Evolutionary conservation across 352 stramenopile species (phyloP), one percentile per base, ranked within the genome.

Genomic region (Phytophthora chlamydospora): DNA sequence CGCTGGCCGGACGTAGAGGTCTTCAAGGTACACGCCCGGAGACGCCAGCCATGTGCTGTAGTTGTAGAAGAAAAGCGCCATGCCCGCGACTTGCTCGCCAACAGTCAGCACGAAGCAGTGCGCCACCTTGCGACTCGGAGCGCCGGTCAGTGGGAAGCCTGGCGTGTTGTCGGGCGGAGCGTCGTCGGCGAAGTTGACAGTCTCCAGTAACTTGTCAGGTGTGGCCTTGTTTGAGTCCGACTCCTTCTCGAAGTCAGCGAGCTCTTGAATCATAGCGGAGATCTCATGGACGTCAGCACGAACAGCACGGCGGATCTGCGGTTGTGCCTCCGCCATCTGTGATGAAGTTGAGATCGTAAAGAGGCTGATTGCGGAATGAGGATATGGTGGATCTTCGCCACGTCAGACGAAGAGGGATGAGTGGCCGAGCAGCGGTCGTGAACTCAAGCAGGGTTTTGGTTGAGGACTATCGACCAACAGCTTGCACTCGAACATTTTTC

Each of bases 61-160:
- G 49, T 67, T 71, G 62, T 71, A 71, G 57, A 62, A 71, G 33
- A 71, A 71, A 6, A 71, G 27, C 31, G 57, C 62, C 62, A 71
- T 71, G 2, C 42, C 62, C 4, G 62, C 62, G 29, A 71, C 36
- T 32, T 71, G 16, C 11, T 67, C 62, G 10, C 44, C 57, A 17
- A 71, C 33, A 1, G 62, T 63, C n/a, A 71, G 6, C 17, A 71
- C 50, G 17, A 71, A 67, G 40, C 62, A 71, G 24, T 71, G 62
- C 39, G 58, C 64, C 11, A 72, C 63, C n/a, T 72, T 73, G 29
- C 58, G 52, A 27, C 51, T 72, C n/a, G 64, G 51, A 43, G 63
- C 33, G 5, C 51, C 32, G 1, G 44, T 49, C 21, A 71, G 11
- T 10, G 44, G 58, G 33, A 72, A 72, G 16, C 51, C 63, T 1